A percentile compares a stretch with the other conserved stretches of the same genome.
These are phyloP conservation scores for Podila epigama DNA, from an alignment of 192 early-diverging fungal species.

Conservation along the genomic window DNA sequence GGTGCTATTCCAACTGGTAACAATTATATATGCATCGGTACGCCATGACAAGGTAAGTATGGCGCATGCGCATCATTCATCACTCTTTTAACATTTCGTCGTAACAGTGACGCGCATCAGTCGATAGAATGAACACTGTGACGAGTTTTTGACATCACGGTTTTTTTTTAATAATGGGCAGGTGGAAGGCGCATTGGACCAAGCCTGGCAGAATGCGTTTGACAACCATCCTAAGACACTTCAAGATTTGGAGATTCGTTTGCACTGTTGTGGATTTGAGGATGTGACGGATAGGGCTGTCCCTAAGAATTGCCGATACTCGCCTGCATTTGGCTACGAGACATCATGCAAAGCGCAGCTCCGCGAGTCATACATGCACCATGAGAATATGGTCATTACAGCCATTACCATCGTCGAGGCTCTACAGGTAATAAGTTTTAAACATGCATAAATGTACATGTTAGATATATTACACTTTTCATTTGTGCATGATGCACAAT, in stretches of 20 bases:
- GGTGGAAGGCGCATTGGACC: slow-evolving; percentile 14
- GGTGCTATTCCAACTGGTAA: slow-evolving; percentile 7
- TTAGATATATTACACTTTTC: background rate
- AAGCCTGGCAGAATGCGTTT: slow-evolving; percentile 24
- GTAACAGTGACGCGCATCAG: background rate
- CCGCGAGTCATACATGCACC: background rate
- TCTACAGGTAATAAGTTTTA: slow-evolving; percentile 14
- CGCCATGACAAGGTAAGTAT: slow-evolving; percentile 29
- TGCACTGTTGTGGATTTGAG: slow-evolving; percentile 26
- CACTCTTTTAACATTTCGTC: background rate
- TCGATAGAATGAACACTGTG: too few species aligned
- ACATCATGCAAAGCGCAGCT: slow-evolving; percentile 15
- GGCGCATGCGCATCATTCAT: background rate
- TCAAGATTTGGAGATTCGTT: slow-evolving; percentile 22
- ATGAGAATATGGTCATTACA: slow-evolving; percentile 1
- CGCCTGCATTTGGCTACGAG: slow-evolving; percentile 28
- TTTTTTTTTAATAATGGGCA: background rate
- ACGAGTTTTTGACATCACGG: background rate
- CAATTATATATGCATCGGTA: slow-evolving; percentile 2
- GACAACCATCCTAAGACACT: background rate
- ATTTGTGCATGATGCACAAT: background rate
- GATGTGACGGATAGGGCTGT: slow-evolving; percentile 21
- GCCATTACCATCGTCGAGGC: background rate
- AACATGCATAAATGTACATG: background rate
- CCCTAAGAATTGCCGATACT: slow-evolving; percentile 15